Conservation (phyloP, 148 eudicot genomes). For the Pouteria glomerata region DNA sequence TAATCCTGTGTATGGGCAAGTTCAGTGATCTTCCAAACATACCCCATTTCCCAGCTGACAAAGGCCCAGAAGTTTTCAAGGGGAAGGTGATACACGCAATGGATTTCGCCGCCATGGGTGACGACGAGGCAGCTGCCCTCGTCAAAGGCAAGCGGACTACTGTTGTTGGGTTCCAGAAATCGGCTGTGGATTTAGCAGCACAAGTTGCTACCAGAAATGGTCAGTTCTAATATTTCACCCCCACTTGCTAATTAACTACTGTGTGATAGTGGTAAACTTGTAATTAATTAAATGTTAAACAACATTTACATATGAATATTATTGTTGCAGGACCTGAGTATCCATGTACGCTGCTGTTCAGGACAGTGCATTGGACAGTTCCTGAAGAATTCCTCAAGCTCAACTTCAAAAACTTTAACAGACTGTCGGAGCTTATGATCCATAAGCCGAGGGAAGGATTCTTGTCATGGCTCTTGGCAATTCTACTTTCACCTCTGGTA, state of each 20-base stretch:
- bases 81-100: slow-evolving; percentile 31
- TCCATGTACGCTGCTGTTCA: slow-evolving; percentile 26
- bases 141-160: slow-evolving; percentile 10
- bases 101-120: slow-evolving; percentile 24
- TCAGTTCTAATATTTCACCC: neutral
- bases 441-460: slow-evolving; percentile 29
- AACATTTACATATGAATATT: too few relatives aligned
- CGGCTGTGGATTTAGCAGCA: slow-evolving; percentile 29
- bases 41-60: slow-evolving; percentile 15
- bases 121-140: slow-evolving; percentile 7
- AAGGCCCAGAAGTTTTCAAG: slow-evolving; percentile 21
- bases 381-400: slow-evolving; percentile 12
- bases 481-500: slow-evolving; percentile 25
- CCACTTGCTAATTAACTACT: too few relatives aligned
- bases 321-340: neutral
- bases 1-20: slow-evolving; percentile 26
- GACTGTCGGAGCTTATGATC: slow-evolving; percentile 23
- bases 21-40: slow-evolving; percentile 24
- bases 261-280: too few relatives aligned
- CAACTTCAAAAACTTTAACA: slow-evolving; percentile 18
- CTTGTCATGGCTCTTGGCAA: slow-evolving; percentile 14
- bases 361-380: slow-evolving; percentile 30
- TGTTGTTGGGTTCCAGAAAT: slow-evolving; percentile 34
- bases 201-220: slow-evolving; percentile 25
- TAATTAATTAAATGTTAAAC: too few relatives aligned